A percentile compares a stretch with the other conserved stretches of the same genome.
phyloP scores from a whole-genome alignment of 176 grass and related monocot species.

The Oryza australiensis region DNA sequence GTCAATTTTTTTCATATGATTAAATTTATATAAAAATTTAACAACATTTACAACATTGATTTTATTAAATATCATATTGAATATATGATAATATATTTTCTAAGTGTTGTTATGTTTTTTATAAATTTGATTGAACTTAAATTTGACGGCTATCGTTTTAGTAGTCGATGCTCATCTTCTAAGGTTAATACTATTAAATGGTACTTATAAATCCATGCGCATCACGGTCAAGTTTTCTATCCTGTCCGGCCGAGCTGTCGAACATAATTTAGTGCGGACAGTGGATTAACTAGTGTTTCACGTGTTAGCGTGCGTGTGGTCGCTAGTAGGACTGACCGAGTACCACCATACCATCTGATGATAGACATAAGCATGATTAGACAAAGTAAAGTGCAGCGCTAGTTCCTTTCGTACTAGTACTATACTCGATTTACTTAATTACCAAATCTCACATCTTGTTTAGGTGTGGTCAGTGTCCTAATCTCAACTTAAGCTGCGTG shows the following conservation, averaged over 20 bases:
- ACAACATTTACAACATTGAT: too few relatives aligned
- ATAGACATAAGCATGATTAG: background rate
- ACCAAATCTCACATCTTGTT: background rate
- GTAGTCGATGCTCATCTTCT: background rate
- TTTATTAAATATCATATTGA: too few relatives aligned
- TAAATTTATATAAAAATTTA: too few relatives aligned
- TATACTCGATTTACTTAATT: background rate
- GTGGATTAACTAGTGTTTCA: constrained; percentile 13
- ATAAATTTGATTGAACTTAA: too few relatives aligned
- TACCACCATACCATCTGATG: background rate
- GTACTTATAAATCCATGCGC: background rate
- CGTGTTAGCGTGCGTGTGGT: background rate
- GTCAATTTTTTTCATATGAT: too few relatives aligned
- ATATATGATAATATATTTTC: too few relatives aligned
- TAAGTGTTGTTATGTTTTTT: too few relatives aligned
- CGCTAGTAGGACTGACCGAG: background rate
- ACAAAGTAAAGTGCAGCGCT: background rate
- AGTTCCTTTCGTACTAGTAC: background rate
- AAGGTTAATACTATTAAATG: background rate
- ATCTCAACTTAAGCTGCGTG: background rate
- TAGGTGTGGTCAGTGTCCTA: background rate
- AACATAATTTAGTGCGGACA: background rate
- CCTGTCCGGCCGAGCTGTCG: background rate
- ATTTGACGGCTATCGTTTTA: background rate
- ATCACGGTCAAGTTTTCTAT: background rate